phyloP scores from a whole-genome alignment of 2,329 filamentous ascomycete genomes.

The Dothideomycetes sp. region DNA sequence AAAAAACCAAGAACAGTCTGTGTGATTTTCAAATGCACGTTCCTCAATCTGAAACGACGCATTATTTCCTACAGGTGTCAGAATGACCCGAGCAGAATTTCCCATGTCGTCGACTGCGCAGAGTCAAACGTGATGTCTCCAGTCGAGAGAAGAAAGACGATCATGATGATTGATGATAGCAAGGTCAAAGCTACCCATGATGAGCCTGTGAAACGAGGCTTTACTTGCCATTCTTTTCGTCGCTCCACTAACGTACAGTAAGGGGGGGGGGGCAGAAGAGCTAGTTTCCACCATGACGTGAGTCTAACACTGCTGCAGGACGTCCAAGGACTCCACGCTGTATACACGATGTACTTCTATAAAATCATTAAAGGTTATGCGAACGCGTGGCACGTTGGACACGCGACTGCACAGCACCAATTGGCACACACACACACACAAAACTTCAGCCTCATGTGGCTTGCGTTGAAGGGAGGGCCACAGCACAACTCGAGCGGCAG shows the following conservation, averaged over 20 bases:
- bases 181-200: slow-evolving; percentile 7
- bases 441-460: slow-evolving; percentile 1
- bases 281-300: too few species aligned
- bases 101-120: slow-evolving; percentile 10
- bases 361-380: too few species aligned
- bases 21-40: slow-evolving; percentile 3
- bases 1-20: slow-evolving; percentile 1
- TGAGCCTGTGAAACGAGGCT: slow-evolving; percentile 12
- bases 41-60: slow-evolving; percentile 7
- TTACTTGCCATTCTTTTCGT: too few species aligned
- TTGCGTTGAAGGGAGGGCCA: background rate
- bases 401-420: too few species aligned
- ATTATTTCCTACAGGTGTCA: background rate
- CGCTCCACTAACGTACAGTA: too few species aligned
- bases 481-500: slow-evolving; percentile 5
- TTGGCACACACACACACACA: too few species aligned
- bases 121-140: slow-evolving; percentile 10
- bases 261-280: too few species aligned
- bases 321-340: too few species aligned
- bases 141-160: slow-evolving; percentile 11
- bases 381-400: too few species aligned
- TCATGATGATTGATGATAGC: too few species aligned
- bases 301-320: too few species aligned
- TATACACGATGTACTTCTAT: too few species aligned
- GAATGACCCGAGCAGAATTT: background rate